Evolutionary conservation across 306 rosid species (phyloP).

Genomic region (Inga leiocalycina): DNA sequence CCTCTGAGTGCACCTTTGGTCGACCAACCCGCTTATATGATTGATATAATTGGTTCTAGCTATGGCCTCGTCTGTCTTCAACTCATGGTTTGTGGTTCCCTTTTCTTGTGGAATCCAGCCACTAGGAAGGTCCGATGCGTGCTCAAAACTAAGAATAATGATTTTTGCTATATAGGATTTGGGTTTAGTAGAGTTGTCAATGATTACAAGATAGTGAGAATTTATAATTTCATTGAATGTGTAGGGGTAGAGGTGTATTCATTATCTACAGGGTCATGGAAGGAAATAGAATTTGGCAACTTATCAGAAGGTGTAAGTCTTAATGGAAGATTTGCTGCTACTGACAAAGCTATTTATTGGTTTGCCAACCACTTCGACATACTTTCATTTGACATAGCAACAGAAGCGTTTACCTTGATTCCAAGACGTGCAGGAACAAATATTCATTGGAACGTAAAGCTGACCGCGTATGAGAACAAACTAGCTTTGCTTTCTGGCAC

Average conservation of each 20-base stretch:
- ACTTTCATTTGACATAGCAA: too few relatives aligned
- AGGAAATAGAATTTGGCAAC: neutral
- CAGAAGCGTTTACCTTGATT: too few relatives aligned
- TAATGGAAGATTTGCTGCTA: neutral
- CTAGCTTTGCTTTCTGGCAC: too few relatives aligned
- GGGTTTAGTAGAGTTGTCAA: neutral
- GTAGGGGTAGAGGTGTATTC: neutral
- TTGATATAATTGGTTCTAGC: neutral
- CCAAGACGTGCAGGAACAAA: too few relatives aligned
- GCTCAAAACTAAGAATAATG: neutral
- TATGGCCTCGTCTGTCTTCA: neutral
- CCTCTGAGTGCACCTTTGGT: neutral
- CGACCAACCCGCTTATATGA: too few relatives aligned
- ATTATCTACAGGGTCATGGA: neutral
- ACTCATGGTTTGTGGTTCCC: accelerated
- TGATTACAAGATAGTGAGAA: neutral
- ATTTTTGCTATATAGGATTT: neutral
- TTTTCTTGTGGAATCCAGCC: neutral
- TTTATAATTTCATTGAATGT: too few relatives aligned
- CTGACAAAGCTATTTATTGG: too few relatives aligned
- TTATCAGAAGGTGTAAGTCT: too few relatives aligned
- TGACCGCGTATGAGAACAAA: too few relatives aligned
- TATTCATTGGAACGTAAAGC: too few relatives aligned
- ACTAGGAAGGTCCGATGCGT: neutral
- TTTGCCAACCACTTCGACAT: too few relatives aligned